These are phyloP conservation scores for Saksenaea oblongispora DNA, from an alignment of 371 early-diverging fungal genomes.

Conservation along the genomic window DNA sequence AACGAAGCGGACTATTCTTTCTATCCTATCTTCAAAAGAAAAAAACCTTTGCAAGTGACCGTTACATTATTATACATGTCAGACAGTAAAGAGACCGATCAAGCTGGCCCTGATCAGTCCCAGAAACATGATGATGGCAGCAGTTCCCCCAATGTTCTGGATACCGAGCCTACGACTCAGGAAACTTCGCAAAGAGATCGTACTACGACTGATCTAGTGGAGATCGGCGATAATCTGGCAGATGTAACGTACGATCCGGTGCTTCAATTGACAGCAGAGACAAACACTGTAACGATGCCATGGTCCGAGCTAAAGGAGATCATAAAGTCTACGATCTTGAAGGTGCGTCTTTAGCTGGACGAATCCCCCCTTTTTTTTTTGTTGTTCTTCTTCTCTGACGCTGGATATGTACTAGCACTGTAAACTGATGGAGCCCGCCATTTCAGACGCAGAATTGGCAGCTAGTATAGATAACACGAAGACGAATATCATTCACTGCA, in stretches of 20 bases:
- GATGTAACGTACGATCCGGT: not conserved
- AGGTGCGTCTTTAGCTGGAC: conserved; percentile 10
- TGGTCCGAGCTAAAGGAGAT: conserved; percentile 25
- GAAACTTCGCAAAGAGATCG: not conserved
- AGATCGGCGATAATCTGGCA: conserved; percentile 4
- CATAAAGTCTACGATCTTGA: conserved; percentile 16
- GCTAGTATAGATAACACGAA: conserved; percentile 22
- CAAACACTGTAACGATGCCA: conserved; percentile 16
- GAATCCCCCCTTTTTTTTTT: too few relatives aligned
- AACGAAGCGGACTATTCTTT: too few relatives aligned
- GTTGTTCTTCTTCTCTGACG: not conserved
- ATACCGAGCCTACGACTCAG: conserved; percentile 2
- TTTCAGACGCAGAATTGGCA: conserved; percentile 12
- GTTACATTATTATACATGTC: not conserved
- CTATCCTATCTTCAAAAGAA: too few relatives aligned
- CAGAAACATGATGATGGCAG: conserved; percentile 1
- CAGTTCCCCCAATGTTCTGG: not conserved
- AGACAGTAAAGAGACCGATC: not conserved
- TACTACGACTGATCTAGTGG: conserved; percentile 3
- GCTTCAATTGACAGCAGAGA: conserved; percentile 21
- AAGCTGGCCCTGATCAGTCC: not conserved
- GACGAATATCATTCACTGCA: conserved; percentile 24
- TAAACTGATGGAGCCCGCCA: conserved; percentile 24
- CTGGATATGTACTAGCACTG: conserved; percentile 25
- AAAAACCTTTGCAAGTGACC: too few relatives aligned